Evolutionary conservation across 805 yeast species (phyloP).

Genomic region (Candida parachauliodes): DNA sequence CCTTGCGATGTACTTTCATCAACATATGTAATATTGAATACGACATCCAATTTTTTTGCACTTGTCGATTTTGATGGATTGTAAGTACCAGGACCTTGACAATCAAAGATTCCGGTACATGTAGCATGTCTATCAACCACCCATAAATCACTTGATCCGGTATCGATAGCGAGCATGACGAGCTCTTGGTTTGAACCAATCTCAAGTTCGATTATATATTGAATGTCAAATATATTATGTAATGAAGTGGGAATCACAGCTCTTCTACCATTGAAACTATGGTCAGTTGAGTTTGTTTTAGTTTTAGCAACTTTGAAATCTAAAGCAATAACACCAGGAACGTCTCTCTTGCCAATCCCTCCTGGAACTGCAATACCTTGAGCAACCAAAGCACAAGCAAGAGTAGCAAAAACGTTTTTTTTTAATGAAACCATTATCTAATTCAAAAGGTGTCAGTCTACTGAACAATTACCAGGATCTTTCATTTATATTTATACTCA

Average conservation of each 20-base stretch:
- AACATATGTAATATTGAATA: constrained; percentile 11
- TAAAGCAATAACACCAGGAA: constrained; percentile 6
- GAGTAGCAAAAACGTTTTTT: constrained; percentile 5
- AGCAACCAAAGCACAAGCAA: constrained; percentile 10
- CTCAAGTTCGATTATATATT: constrained; percentile 2
- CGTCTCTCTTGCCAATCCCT: constrained; percentile 3
- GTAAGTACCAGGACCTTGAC: constrained; percentile 12
- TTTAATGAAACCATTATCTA: too few species aligned
- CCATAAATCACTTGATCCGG: constrained; percentile 27
- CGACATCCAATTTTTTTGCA: constrained; percentile 4
- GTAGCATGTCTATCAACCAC: constrained; percentile 21
- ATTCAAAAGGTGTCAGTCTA: too few species aligned
- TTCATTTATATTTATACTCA: too few species aligned
- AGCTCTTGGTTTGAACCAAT: constrained; percentile 15
- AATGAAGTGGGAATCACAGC: constrained; percentile 2
- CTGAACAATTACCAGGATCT: too few species aligned
- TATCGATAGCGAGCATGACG: constrained; percentile 19
- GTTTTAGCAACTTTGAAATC: constrained; percentile 9
- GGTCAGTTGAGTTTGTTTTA: not conserved
- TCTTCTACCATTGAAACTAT: not conserved
- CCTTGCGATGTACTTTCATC: constrained; percentile 13
- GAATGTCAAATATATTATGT: not conserved
- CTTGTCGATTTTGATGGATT: constrained; percentile 11
- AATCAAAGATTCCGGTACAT: constrained; percentile 18
- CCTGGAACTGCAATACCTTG: constrained; percentile 8